Conservation (phyloP, 345 rosid genomes). For the Viola odorata region DNA sequence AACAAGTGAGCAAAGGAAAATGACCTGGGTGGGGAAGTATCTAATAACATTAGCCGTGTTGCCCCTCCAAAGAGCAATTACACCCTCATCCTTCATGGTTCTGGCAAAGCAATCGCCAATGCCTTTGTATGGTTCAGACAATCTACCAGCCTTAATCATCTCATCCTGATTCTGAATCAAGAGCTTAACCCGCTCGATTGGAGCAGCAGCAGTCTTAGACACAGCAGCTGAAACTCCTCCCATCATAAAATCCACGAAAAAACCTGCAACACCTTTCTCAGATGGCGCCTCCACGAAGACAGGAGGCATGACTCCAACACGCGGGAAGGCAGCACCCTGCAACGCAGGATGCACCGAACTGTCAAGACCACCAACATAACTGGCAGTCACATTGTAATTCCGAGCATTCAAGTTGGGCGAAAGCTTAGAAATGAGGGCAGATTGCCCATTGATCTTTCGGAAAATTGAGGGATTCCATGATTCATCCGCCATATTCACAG, state of each 20-base stretch:
- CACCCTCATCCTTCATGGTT: constrained; percentile 28
- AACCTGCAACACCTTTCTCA: constrained; percentile 24
- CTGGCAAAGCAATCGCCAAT: constrained; percentile 28
- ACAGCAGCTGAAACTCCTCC: constrained; percentile 29
- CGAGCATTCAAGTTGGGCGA: constrained; percentile 28
- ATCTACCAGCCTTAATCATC: constrained; percentile 27
- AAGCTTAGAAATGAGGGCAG: constrained; percentile 34
- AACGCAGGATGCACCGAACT: constrained; percentile 3
- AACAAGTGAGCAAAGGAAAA: not conserved
- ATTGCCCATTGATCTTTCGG: constrained; percentile 49
- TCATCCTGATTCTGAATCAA: constrained; percentile 32
- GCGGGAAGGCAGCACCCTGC: constrained; percentile 6
- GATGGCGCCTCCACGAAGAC: constrained; percentile 24
- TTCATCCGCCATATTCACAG: constrained; percentile 54
- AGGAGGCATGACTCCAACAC: constrained; percentile 2
- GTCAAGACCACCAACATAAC: not conserved
- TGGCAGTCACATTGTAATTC: constrained; percentile 5
- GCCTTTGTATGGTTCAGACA: constrained; percentile 26
- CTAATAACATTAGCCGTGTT: constrained; percentile 30
- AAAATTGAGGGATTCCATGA: constrained; percentile 44
- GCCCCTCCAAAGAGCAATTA: constrained; percentile 26
- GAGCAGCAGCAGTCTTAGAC: constrained; percentile 29
- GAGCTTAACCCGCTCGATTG: constrained; percentile 28
- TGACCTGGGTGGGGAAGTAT: constrained; percentile 31
- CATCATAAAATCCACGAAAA: constrained; percentile 25